Evolutionary conservation across 2,329 filamentous ascomycete genomes (phyloP).

Genomic region (Sporothrix luriei): DNA sequence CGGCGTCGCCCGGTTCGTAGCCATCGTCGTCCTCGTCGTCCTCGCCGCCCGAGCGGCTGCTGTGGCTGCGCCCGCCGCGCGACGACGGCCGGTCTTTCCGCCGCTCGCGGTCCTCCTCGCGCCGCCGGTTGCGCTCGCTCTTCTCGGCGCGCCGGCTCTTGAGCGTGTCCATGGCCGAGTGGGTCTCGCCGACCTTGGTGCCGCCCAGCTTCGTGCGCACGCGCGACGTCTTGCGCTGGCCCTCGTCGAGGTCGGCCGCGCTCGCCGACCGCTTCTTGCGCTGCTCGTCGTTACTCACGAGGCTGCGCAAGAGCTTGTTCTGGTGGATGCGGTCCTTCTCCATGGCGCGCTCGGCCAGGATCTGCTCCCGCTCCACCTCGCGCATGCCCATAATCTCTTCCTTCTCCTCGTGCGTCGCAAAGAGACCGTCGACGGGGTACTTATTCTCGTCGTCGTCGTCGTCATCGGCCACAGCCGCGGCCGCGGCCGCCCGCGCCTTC

Average conservation of each 20-base stretch:
- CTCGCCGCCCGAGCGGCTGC: constrained; percentile 44
- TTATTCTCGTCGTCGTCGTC: constrained; percentile 63
- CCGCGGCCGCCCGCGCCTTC: constrained; percentile 26
- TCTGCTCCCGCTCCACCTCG: constrained; percentile 87
- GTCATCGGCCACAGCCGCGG: constrained; percentile 26
- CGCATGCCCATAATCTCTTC: constrained; percentile 79
- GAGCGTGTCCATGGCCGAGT: constrained; percentile 71
- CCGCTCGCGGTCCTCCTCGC: constrained; percentile 65
- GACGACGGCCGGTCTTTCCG: constrained; percentile 53
- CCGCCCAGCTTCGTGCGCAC: constrained; percentile 68
- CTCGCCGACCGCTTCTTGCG: constrained; percentile 78
- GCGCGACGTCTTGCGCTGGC: constrained; percentile 71
- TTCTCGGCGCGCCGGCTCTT: constrained; percentile 65
- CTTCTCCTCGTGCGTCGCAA: constrained; percentile 72
- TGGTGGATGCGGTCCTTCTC: constrained; percentile 81
- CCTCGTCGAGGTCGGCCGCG: constrained; percentile 76
- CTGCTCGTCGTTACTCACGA: constrained; percentile 68
- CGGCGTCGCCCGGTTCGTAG: constrained; percentile 62
- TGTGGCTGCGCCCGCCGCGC: constrained; percentile 37
- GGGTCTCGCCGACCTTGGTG: constrained; percentile 68
- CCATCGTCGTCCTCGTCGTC: constrained; percentile 58
- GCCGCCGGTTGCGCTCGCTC: constrained; percentile 64
- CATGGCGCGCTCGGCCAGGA: constrained; percentile 83
- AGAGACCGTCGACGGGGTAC: constrained; percentile 88
- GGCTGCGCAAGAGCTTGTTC: constrained; percentile 76